Evolutionary conservation across 192 early-diverging fungal genomes (phyloP), one percentile per base, ranked within the genome.

Genomic region (Entomortierella parvispora): DNA sequence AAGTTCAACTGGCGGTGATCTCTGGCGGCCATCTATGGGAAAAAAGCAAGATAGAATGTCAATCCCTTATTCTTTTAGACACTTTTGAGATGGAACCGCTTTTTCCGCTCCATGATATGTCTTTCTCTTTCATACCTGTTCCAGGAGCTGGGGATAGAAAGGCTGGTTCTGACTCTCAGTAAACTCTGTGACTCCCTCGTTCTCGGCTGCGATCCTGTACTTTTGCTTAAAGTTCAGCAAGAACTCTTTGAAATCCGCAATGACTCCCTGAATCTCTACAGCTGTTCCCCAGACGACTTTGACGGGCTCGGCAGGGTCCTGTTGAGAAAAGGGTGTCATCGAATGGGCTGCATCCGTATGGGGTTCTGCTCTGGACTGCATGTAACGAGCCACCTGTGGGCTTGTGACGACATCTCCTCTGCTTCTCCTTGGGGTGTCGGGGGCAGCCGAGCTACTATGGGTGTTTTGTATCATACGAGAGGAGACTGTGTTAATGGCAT

Each of bases 251-350:
- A 99, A 99, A 28, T 81, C 80, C 1, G 59, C 53, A 84, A 94
- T 95, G 32, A 90, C 85, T 22, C 96, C 94, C 46, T 93, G 88
- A 54, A 99, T 90, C 54, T 94, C 91, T 71, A 99, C 88, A 18
- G 93, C 93, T 0, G 97, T 99, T 45, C 97, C 97, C 96, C 96
- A 99, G 64, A 99, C 97, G 28, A 71, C 69, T 54, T 68, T 70
- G 25, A 71, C 64, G 0, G 71, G 62, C 33, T 80, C 65, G 4
- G 60, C 51, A 4, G 74, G 74, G 25, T 77, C 74, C 20, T 68
- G 58, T 37, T 68, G 68, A 25, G 74, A 20, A 23, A 65, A 65
- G 49, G 68, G 68, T 0, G 74, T n/a, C 6, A 59, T 68, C 33
- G 65, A 55, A 3, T 64, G 67, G 7, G 53, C 65, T 25, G 52